These are phyloP conservation scores for Obelidium mucronatum DNA, from an alignment of 192 early-diverging fungal species.

Conservation along the genomic window DNA sequence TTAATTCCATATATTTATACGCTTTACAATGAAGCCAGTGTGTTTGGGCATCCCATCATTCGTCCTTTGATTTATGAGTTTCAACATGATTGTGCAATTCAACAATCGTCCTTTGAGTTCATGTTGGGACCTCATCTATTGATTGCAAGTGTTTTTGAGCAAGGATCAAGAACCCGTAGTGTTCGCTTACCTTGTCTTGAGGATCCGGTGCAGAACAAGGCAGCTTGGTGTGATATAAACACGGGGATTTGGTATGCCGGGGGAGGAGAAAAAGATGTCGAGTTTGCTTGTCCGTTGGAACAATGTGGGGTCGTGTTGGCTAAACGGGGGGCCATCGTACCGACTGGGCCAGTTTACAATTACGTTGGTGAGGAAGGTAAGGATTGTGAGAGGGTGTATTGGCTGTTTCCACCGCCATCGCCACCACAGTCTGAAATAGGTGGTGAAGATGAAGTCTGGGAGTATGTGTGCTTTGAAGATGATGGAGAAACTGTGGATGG, in stretches of 20 bases:
- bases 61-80: conserved; percentile 64
- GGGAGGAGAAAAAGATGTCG: conserved; percentile 34
- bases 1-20: conserved; percentile 66
- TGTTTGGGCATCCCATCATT: conserved; percentile 50
- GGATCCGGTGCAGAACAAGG: neutral
- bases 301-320: conserved; percentile 54
- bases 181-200: conserved; percentile 41
- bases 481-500: conserved; percentile 54
- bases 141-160: conserved; percentile 59
- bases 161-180: conserved; percentile 21
- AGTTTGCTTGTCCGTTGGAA: conserved; percentile 45
- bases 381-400: conserved; percentile 53
- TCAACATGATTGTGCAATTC: conserved; percentile 48
- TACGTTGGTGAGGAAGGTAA: conserved; percentile 41
- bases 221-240: conserved; percentile 57
- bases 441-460: neutral
- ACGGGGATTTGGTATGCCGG: conserved; percentile 51
- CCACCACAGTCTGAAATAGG: neutral
- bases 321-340: conserved; percentile 48
- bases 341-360: conserved; percentile 46
- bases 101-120: conserved; percentile 57
- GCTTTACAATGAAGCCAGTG: conserved; percentile 44
- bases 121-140: conserved; percentile 60
- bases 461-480: conserved; percentile 50
- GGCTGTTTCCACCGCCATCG: conserved; percentile 49